Base-by-base conservation (phyloP, 306 rosid species). In the Canavalia gladiata region DNA sequence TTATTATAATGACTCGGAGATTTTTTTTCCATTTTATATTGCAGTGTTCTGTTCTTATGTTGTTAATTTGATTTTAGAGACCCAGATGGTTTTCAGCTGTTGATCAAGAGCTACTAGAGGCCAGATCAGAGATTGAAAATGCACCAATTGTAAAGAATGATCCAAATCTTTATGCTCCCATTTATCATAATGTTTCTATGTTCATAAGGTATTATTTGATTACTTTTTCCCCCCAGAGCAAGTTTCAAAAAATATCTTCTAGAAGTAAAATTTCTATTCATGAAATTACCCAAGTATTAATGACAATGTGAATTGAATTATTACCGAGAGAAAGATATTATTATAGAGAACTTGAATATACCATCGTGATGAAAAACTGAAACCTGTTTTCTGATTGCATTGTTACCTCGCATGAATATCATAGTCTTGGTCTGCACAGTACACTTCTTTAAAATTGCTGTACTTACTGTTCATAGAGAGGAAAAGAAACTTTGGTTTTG, bases 181-280 rank as follows among this genome's bases (percentile, higher is more conserved):
- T 95, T 64, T 95, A 87, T 84, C 89, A 84, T 54, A 95, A 95
- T 73, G 75, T 91, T 84, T 95, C 97, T 63, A 86, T 74, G 84
- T 93, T 95, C 90, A 91, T 70, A 87, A 91, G 93, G 97, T 91
- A 78, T 8, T 50, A 5, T 80, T 62, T 54, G 31, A 52, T 67
- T 8, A 45, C 5, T 64, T 8, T 64, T 13, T 6, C 43, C 8
- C 35, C 51, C 31, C 0, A 39, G 50, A 56, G 2, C 11, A 29
- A 57, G 25, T 10, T 67, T 50, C 4, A 63, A 4, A 60, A 60
- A 75, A 54, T 30, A 7, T 28, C 68, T 8, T 62, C 31, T n/a
- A 9, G 56, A 11, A 18, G 10, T 35, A 39, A 41, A 68, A 13
- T 2, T 73, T 34, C 37, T 47, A 28, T 62, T 77, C 37, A 8